Conservation (phyloP, 306 rosid species). For the Mimosa pudica region DNA sequence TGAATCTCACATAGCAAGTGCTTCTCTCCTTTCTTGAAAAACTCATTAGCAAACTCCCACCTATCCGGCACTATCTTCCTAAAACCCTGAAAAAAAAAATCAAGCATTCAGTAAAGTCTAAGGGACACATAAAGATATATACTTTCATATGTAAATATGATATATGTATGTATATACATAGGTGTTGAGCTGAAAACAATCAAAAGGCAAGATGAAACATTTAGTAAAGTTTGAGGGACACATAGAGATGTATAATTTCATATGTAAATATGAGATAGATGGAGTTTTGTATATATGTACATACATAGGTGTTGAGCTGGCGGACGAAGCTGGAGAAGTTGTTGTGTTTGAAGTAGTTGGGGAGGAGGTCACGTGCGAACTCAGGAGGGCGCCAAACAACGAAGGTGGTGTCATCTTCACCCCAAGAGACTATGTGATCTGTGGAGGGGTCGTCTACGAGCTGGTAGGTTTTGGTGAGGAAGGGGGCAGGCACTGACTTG, state of each 20-base stretch:
- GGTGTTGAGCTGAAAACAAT: constrained; percentile 20
- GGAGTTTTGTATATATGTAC: no score
- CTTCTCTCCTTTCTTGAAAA: constrained; percentile 80
- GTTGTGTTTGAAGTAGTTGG: constrained; percentile 83
- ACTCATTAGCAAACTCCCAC: constrained; percentile 87
- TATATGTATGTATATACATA: no score
- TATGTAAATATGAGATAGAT: constrained; percentile 42
- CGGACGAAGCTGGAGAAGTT: constrained; percentile 87
- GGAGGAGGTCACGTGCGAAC: constrained; percentile 81
- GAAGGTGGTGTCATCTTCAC: constrained; percentile 76
- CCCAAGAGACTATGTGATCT: constrained; percentile 86
- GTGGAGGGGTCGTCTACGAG: constrained; percentile 73
- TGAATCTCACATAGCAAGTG: constrained; percentile 82
- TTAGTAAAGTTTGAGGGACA: not conserved
- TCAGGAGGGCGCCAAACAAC: constrained; percentile 85
- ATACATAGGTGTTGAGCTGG: constrained; percentile 81
- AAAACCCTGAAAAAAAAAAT: constrained; percentile 52
- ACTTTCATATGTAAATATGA: no score
- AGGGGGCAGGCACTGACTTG: constrained; percentile 79
- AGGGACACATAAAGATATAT: no score
- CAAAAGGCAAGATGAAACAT: not conserved
- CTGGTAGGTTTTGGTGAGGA: constrained; percentile 74
- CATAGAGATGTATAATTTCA: not conserved
- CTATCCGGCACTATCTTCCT: constrained; percentile 86
- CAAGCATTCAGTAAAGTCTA: not conserved